These are phyloP conservation scores for Eucalyptus lansdowneana DNA, from an alignment of 345 rosid species.

Conservation along the genomic window DNA sequence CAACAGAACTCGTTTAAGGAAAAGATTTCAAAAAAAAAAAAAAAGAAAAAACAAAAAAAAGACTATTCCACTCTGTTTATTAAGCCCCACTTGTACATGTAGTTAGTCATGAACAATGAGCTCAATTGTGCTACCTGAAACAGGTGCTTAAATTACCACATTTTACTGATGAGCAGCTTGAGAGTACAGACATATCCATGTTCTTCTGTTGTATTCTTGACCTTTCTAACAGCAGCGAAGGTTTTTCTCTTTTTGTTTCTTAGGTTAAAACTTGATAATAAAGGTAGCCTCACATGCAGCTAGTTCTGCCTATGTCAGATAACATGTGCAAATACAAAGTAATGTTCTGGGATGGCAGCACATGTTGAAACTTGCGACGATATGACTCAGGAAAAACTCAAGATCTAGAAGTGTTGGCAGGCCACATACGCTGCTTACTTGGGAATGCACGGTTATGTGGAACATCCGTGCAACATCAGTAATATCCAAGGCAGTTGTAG, in stretches of 20 bases:
- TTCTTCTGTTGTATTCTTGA: not conserved
- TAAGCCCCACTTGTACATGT: not conserved
- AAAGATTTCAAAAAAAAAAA: not conserved
- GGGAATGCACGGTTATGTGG: constrained; percentile 70
- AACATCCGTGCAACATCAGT: constrained; percentile 83
- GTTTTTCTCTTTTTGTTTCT: not conserved
- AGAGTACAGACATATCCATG: not conserved
- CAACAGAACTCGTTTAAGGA: not conserved
- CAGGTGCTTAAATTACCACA: not conserved
- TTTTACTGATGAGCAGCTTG: not conserved
- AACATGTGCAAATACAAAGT: not conserved
- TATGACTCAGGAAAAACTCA: not conserved
- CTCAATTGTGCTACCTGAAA: not conserved
- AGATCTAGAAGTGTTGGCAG: not conserved
- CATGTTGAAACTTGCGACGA: not conserved
- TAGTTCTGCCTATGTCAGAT: not conserved
- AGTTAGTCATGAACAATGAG: not conserved
- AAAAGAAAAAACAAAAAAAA: not conserved
- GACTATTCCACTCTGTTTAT: not conserved
- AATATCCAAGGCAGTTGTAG: constrained; percentile 77
- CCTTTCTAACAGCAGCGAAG: not conserved
- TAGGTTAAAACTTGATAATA: not conserved
- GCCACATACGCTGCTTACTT: constrained; percentile 43
- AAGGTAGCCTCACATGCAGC: not conserved
- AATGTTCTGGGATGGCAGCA: not conserved